Evolutionary conservation across 192 early-diverging fungal genomes (phyloP).

Genomic region (Radiomyces spectabilis): DNA sequence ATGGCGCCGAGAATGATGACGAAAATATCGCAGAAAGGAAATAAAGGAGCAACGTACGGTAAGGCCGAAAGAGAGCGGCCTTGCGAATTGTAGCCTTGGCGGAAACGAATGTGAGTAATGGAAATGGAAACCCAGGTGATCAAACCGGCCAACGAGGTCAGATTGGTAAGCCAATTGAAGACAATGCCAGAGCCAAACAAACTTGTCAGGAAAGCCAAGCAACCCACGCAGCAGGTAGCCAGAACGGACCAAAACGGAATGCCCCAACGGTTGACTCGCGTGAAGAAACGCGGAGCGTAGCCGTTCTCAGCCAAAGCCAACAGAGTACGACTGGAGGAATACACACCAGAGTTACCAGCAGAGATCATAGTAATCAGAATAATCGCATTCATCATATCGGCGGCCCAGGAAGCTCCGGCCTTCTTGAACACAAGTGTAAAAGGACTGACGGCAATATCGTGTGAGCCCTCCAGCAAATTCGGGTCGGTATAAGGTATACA

Average conservation of each 20-base stretch:
- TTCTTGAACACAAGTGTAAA: constrained; percentile 61
- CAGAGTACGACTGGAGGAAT: constrained; percentile 74
- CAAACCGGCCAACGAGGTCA: constrained; percentile 72
- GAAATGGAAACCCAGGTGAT: constrained; percentile 84
- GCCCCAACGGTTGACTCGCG: constrained; percentile 50
- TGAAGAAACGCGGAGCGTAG: constrained; percentile 65
- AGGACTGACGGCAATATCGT: constrained; percentile 55
- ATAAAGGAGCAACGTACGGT: constrained; percentile 70
- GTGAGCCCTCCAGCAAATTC: constrained; percentile 43
- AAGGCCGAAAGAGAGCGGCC: constrained; percentile 54
- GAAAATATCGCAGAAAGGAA: constrained; percentile 66
- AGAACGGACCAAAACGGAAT: constrained; percentile 55
- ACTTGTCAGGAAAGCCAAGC: constrained; percentile 52
- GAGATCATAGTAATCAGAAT: constrained; percentile 60
- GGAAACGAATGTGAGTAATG: constrained; percentile 79
- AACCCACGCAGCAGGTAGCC: constrained; percentile 59
- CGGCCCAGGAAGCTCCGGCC: constrained; percentile 55
- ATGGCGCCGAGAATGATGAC: constrained; percentile 55
- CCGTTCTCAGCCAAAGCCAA: constrained; percentile 68
- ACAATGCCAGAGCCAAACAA: constrained; percentile 60
- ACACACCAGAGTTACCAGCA: constrained; percentile 84
- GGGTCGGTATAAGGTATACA: constrained; percentile 64
- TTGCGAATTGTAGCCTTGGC: constrained; percentile 66
- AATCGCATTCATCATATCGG: constrained; percentile 67
- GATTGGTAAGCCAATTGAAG: constrained; percentile 57